phyloP scores from a whole-genome alignment of 495 filamentous ascomycete genomes.

The Saxophila tyrrhenica region DNA sequence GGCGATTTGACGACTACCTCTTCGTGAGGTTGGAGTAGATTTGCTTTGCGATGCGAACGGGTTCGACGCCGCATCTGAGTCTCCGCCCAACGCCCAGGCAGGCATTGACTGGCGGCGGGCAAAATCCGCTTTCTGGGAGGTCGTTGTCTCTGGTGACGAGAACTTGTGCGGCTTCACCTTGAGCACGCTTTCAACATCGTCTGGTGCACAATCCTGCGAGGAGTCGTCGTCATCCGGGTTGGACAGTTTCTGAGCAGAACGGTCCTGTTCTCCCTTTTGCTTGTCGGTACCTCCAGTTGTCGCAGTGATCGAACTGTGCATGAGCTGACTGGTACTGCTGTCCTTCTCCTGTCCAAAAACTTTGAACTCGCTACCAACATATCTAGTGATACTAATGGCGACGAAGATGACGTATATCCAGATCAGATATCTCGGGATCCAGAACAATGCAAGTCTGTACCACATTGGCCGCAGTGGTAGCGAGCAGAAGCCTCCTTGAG shows the following conservation, averaged over 20 bases:
- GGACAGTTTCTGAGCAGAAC: neutral
- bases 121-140: neutral
- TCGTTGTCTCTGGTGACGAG: neutral
- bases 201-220: constrained; percentile 6
- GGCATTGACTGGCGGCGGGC: constrained; percentile 3
- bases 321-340: neutral
- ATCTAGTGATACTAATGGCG: constrained; percentile 56
- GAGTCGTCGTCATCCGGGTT: neutral
- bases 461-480: constrained; percentile 49
- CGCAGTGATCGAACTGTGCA: neutral
- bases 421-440: constrained; percentile 63
- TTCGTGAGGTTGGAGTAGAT: neutral
- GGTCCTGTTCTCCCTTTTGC: neutral
- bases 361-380: constrained; percentile 42
- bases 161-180: neutral
- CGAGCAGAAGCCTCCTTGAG: constrained; percentile 54
- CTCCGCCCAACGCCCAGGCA: neutral
- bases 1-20: constrained; percentile 8
- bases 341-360: constrained; percentile 16
- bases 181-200: neutral
- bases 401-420: constrained; percentile 48
- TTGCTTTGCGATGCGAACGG: constrained; percentile 7
- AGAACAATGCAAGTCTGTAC: constrained; percentile 54
- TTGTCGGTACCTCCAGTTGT: neutral
- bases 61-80: neutral